A percentile compares a stretch with the other conserved stretches of the same genome.
Conservation (phyloP, 257 asterid genomes). For the Lithospermum erythrorhizon region DNA sequence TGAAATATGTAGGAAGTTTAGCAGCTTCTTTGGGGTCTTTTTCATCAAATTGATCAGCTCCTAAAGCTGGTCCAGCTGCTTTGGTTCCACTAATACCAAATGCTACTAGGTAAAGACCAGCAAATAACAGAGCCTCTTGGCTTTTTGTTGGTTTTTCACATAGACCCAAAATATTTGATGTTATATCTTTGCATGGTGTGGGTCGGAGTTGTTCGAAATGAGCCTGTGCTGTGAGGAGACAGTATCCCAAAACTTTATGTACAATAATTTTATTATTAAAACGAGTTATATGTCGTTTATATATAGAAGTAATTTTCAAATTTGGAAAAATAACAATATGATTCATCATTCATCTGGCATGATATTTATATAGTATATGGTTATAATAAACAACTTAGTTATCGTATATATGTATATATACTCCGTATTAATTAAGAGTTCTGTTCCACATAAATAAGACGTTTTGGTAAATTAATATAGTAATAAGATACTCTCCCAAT, state of each 20-base stretch:
- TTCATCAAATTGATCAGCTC: constrained; percentile 71
- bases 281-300: no score
- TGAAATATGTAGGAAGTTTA: constrained; percentile 61
- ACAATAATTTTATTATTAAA: neutral
- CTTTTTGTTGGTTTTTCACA: constrained; percentile 32
- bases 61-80: constrained; percentile 61
- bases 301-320: no score
- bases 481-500: no score
- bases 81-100: constrained; percentile 52
- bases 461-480: no score
- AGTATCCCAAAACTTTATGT: constrained; percentile 39
- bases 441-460: no score
- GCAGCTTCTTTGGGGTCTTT: constrained; percentile 41
- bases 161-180: constrained; percentile 17
- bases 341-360: no score
- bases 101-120: constrained; percentile 56
- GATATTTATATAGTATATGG: no score
- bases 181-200: constrained; percentile 42
- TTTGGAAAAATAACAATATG: no score
- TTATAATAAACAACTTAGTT: no score
- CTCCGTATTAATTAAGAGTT: no score
- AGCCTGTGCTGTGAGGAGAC: constrained; percentile 69
- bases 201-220: constrained; percentile 51
- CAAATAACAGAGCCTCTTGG: constrained; percentile 39
- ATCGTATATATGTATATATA: no score